phyloP scores from a whole-genome alignment of 768 basidiomycete species.

The Gymnopilus dilepis region DNA sequence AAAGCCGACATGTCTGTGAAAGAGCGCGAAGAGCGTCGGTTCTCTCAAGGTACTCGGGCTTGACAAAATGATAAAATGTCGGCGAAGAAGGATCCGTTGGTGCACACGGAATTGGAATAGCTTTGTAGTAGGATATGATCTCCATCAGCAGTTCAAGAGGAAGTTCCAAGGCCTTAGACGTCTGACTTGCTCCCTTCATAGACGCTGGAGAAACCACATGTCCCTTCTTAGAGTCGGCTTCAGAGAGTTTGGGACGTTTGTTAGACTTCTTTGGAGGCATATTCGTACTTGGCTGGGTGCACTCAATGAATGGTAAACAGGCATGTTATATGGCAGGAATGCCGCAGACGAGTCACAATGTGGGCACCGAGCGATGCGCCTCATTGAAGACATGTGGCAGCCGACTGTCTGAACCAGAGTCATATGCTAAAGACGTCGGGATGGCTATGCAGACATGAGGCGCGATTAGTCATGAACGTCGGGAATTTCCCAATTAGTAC shows the following conservation, averaged over 20 bases:
- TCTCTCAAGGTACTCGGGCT: conserved; percentile 25
- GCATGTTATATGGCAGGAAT: neutral
- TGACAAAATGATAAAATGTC: neutral
- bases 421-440: neutral
- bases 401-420: neutral
- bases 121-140: conserved; percentile 34
- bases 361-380: neutral
- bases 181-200: neutral
- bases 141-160: conserved; percentile 38
- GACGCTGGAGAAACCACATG: neutral
- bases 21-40: conserved; percentile 36
- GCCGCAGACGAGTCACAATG: neutral
- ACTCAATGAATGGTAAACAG: neutral
- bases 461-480: neutral
- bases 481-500: too few relatives aligned
- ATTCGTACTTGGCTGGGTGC: neutral
- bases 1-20: conserved; percentile 38
- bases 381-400: neutral
- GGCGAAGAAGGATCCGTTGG: neutral
- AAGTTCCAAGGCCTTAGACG: conserved; percentile 27
- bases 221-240: neutral
- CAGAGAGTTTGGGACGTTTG: conserved; percentile 12
- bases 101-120: conserved; percentile 25
- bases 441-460: conserved; percentile 7
- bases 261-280: conserved; percentile 6